phyloP scores from a whole-genome alignment of 176 grass and related monocot genomes.

The Calamus simplicifolius region DNA sequence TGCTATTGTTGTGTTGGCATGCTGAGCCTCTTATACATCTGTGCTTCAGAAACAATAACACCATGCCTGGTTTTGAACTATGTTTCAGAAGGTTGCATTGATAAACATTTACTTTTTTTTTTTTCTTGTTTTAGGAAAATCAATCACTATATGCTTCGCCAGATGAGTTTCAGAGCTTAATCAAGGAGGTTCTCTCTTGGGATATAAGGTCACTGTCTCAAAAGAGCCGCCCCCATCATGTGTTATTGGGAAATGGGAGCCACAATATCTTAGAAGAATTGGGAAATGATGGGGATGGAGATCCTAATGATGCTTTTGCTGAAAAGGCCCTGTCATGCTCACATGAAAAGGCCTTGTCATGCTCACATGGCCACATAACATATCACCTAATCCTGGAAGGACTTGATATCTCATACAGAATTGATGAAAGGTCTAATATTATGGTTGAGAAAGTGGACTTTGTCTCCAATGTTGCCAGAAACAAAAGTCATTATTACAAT shows the following conservation, averaged over 20 bases:
- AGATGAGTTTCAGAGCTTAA: slow-evolving; percentile 58
- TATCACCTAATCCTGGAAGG: slow-evolving; percentile 82
- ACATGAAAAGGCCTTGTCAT: background rate
- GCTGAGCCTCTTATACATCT: too few relatives aligned
- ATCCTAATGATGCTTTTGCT: background rate
- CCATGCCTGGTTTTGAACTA: too few relatives aligned
- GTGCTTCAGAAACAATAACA: too few relatives aligned
- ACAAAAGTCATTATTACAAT: slow-evolving; percentile 19
- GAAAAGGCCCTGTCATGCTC: background rate
- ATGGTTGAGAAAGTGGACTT: slow-evolving; percentile 41
- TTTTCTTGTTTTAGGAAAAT: slow-evolving; percentile 41
- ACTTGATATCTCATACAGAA: slow-evolving; percentile 77
- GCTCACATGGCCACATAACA: slow-evolving; percentile 1
- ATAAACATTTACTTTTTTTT: too few relatives aligned
- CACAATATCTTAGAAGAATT: background rate
- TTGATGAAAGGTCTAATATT: slow-evolving; percentile 42
- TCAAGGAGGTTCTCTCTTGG: slow-evolving; percentile 76
- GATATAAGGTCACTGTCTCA: slow-evolving; percentile 89
- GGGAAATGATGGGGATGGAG: slow-evolving; percentile 5
- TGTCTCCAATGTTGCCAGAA: slow-evolving; percentile 7
- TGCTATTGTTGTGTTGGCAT: too few relatives aligned
- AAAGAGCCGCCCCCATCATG: slow-evolving; percentile 45
- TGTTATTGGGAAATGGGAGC: slow-evolving; percentile 7
- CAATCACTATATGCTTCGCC: slow-evolving; percentile 51
- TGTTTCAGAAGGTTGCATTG: too few relatives aligned